These are phyloP conservation scores for Marasmius oreades DNA, from an alignment of 1,284 basidiomycete genomes.

Conservation along the genomic window DNA sequence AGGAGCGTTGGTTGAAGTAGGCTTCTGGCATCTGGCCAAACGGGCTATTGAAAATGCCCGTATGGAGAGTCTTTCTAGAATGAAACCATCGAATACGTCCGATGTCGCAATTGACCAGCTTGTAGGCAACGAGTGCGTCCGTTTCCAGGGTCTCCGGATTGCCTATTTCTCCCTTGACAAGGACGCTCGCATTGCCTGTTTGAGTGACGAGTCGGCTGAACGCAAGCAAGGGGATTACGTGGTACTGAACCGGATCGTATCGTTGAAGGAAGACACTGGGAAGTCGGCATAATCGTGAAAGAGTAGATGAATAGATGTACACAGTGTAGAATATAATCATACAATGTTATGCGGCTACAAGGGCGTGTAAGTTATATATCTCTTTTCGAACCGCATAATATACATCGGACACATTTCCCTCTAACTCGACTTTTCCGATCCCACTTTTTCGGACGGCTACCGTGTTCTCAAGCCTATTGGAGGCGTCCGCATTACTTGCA, in stretches of 20 bases:
- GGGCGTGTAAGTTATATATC: constrained; percentile 86
- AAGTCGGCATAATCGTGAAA: constrained; percentile 42
- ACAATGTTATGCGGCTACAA: constrained; percentile 60
- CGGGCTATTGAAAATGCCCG: constrained; percentile 64
- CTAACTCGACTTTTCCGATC: constrained; percentile 80
- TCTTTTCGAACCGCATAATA: constrained; percentile 86
- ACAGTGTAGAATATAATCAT: neutral
- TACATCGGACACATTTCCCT: constrained; percentile 84
- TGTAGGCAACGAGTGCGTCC: constrained; percentile 88
- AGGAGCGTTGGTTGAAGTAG: constrained; percentile 84
- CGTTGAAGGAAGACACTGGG: constrained; percentile 93
- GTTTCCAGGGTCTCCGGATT: constrained; percentile 96
- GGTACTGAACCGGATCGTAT: constrained; percentile 92
- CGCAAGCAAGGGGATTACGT: constrained; percentile 70
- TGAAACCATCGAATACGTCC: constrained; percentile 63
- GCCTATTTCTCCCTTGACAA: constrained; percentile 96
- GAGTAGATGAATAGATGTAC: neutral
- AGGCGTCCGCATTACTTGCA: constrained; percentile 42
- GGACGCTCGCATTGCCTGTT: constrained; percentile 65
- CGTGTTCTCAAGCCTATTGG: constrained; percentile 60
- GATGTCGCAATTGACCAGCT: constrained; percentile 78
- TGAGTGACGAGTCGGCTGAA: constrained; percentile 51
- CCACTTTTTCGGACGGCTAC: constrained; percentile 88
- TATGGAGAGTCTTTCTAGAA: constrained; percentile 63
- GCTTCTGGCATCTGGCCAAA: constrained; percentile 86